Conservation (phyloP, 2,329 filamentous ascomycete species). For the Nemania sp. region DNA sequence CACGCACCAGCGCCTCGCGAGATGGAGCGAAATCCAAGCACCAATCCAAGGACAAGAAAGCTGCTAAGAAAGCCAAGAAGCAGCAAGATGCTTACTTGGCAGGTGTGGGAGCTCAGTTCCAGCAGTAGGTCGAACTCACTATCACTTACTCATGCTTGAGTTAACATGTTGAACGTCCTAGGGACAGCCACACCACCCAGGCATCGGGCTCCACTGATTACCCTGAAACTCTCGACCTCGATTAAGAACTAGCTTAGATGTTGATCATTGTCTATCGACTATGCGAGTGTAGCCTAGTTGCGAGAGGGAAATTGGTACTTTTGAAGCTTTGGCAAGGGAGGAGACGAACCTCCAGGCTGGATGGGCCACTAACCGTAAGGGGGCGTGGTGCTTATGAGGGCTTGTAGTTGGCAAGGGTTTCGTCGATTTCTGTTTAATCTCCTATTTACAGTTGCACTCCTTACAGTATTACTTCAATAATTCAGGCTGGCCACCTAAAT, state of each 20-base stretch:
- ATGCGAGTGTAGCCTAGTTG: background rate
- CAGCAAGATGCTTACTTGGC: slow-evolving; percentile 27
- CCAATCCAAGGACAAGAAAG: slow-evolving; percentile 16
- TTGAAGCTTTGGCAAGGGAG: background rate
- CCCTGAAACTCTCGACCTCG: background rate
- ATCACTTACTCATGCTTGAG: background rate
- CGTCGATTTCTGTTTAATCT: too few relatives aligned
- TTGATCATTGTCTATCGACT: background rate
- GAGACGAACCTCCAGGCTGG: background rate
- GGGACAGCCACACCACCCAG: slow-evolving; percentile 3
- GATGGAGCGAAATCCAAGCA: slow-evolving; percentile 1
- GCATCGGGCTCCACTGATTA: background rate
- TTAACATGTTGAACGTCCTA: background rate
- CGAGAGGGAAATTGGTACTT: background rate
- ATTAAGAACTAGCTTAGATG: background rate
- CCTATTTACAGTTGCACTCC: too few relatives aligned
- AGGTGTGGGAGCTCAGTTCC: slow-evolving; percentile 25
- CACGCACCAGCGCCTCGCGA: background rate
- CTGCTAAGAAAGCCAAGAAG: slow-evolving; percentile 10
- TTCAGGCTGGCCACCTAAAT: too few relatives aligned
- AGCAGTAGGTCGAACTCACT: slow-evolving; percentile 9
- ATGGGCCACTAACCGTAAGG: too few relatives aligned
- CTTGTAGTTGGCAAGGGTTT: too few relatives aligned
- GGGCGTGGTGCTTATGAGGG: too few relatives aligned
- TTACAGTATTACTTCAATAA: too few relatives aligned